Evolutionary conservation across 495 filamentous ascomycete species (phyloP).

Genomic region (Astrothelium subdiscretum): DNA sequence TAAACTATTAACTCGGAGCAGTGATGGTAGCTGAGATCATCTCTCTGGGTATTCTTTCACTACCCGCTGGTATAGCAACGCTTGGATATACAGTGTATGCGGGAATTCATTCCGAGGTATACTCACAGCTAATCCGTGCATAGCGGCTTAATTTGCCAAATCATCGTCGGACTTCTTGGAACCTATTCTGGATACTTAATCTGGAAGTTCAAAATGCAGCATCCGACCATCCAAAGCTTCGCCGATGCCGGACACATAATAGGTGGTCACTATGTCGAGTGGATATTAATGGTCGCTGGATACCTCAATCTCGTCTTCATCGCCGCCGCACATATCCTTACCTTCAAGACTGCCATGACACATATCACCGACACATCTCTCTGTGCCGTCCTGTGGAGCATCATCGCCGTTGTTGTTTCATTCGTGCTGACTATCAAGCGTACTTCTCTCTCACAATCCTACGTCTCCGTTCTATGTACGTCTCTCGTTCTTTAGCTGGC

Average conservation of each 20-base stretch:
- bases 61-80: slow-evolving; percentile 20
- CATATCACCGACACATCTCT: slow-evolving; percentile 48
- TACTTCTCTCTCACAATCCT: slow-evolving; percentile 47
- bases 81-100: slow-evolving; percentile 19
- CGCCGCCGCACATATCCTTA: slow-evolving; percentile 51
- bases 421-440: slow-evolving; percentile 52
- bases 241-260: slow-evolving; percentile 65
- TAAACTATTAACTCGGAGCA: background rate
- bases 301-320: slow-evolving; percentile 59
- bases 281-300: slow-evolving; percentile 53
- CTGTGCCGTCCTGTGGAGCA: slow-evolving; percentile 57
- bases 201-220: slow-evolving; percentile 62
- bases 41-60: slow-evolving; percentile 26
- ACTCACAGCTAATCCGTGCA: no score
- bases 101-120: no score
- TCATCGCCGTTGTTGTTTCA: slow-evolving; percentile 52
- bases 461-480: slow-evolving; percentile 51
- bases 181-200: slow-evolving; percentile 71
- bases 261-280: slow-evolving; percentile 50
- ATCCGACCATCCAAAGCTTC: slow-evolving; percentile 60
- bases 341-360: slow-evolving; percentile 16
- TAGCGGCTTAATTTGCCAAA: background rate
- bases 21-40: slow-evolving; percentile 31
- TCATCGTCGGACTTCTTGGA: slow-evolving; percentile 51
- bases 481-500: slow-evolving; percentile 24